Percentiles rank a stretch among this genome's conserved stretches.
These are phyloP conservation scores for Hyparrhenia diplandra DNA, from an alignment of 176 grass and related monocot species.

Conservation along the genomic window DNA sequence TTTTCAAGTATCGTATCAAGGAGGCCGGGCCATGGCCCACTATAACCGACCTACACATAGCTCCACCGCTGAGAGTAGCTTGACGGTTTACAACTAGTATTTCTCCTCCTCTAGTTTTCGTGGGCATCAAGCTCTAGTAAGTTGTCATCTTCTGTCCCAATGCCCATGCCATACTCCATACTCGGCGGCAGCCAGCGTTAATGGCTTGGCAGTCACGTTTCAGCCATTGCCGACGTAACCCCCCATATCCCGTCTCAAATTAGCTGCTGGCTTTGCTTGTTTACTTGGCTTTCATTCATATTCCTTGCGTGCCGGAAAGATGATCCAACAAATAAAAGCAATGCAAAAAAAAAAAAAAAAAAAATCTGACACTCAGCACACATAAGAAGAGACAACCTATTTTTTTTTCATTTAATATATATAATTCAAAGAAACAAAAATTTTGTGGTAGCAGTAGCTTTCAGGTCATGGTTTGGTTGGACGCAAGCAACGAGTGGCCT, in stretches of 20 bases:
- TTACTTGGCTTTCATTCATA: conserved; percentile 6
- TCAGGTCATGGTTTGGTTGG: conserved; percentile 15
- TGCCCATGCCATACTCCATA: not conserved
- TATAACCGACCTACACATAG: no score
- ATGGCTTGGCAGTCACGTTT: conserved; percentile 27
- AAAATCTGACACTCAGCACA: not conserved
- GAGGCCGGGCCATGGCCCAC: no score
- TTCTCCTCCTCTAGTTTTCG: not conserved
- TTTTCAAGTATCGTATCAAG: no score
- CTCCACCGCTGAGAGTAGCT: no score
- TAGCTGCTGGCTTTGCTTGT: conserved; percentile 32
- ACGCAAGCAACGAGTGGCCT: conserved; percentile 7
- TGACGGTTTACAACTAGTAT: not conserved
- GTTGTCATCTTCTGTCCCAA: no score
- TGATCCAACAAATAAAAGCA: not conserved
- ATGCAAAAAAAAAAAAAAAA: no score
- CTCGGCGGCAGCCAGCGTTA: not conserved
- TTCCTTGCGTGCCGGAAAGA: conserved; percentile 26
- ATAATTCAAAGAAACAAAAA: no score
- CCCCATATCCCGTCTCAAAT: not conserved
- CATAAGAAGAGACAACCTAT: not conserved
- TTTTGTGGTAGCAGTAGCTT: conserved; percentile 16
- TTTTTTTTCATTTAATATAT: not conserved
- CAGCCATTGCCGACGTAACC: not conserved
- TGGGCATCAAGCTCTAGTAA: not conserved